Conservation (phyloP, 164 flowering plant genomes). For the Vitis amurensis region DNA sequence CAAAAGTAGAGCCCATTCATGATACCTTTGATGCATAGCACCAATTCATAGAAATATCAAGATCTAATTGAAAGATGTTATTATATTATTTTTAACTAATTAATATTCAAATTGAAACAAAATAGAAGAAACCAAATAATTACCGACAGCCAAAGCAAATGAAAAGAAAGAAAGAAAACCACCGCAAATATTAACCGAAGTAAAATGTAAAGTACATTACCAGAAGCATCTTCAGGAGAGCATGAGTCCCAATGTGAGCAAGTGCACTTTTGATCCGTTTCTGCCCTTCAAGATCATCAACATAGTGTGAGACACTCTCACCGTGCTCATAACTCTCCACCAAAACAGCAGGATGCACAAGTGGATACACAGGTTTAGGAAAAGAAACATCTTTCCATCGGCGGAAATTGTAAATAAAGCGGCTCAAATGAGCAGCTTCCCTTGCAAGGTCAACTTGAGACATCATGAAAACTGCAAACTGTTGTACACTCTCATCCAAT, state of each 20-base stretch:
- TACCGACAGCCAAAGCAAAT: background rate
- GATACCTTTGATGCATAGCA: too few relatives aligned
- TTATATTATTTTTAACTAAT: too few relatives aligned
- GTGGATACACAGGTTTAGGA: conserved; percentile 81
- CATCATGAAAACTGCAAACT: conserved; percentile 85
- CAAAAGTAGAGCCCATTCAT: too few relatives aligned
- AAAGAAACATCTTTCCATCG: conserved; percentile 83
- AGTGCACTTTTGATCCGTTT: conserved; percentile 52
- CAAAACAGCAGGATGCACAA: conserved; percentile 87
- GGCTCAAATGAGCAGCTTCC: conserved; percentile 87
- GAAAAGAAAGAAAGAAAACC: background rate
- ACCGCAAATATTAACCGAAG: background rate
- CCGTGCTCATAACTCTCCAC: conserved; percentile 89
- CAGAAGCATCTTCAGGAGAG: conserved; percentile 90
- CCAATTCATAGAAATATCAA: too few relatives aligned
- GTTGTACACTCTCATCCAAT: conserved; percentile 82
- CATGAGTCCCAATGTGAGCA: conserved; percentile 85
- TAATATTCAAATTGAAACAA: too few relatives aligned
- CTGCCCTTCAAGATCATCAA: conserved; percentile 62
- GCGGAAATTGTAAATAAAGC: conserved; percentile 79
- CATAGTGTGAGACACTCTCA: conserved; percentile 59
- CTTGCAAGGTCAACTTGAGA: conserved; percentile 91
- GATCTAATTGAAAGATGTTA: too few relatives aligned
- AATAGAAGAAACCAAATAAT: too few relatives aligned
- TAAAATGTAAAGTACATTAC: conserved; percentile 30